A percentile compares a stretch with the other conserved stretches of the same genome.
phyloP scores from a whole-genome alignment of 192 early-diverging fungal genomes.

The Dimargaris cristalligena region DNA sequence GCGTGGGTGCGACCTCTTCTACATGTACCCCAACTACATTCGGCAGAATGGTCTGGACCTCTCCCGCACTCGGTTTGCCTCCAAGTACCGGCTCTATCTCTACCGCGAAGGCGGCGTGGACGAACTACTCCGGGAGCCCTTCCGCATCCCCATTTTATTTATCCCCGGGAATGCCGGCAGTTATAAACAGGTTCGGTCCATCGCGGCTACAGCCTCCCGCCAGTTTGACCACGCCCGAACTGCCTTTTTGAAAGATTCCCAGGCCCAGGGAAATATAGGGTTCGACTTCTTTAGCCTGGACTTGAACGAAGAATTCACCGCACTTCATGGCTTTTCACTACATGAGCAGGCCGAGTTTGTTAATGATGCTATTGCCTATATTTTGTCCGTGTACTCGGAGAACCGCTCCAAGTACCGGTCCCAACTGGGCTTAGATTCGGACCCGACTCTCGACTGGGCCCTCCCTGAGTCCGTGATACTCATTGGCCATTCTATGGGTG shows the following conservation, averaged over 20 bases:
- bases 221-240: conserved; percentile 31
- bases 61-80: conserved; percentile 37
- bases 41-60: conserved; percentile 30
- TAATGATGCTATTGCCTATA: conserved; percentile 62
- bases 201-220: conserved; percentile 53
- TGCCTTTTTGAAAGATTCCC: conserved; percentile 5
- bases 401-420: conserved; percentile 18
- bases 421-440: not conserved
- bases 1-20: conserved; percentile 31
- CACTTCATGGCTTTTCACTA: conserved; percentile 66
- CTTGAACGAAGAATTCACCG: conserved; percentile 81
- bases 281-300: conserved; percentile 43
- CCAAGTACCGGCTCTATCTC: conserved; percentile 59
- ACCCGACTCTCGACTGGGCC: conserved; percentile 20
- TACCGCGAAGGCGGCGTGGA: conserved; percentile 51
- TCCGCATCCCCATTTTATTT: conserved; percentile 76
- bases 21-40: conserved; percentile 35
- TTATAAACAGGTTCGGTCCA: conserved; percentile 71
- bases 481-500: conserved; percentile 91
- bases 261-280: conserved; percentile 21
- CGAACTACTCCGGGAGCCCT: conserved; percentile 22
- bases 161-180: conserved; percentile 91
- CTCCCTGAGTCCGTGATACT: conserved; percentile 61
- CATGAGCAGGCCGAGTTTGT: conserved; percentile 74
- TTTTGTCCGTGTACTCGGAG: conserved; percentile 48